Evolutionary conservation across 257 asterid genomes (phyloP).

Genomic region (Solanum etuberosum): DNA sequence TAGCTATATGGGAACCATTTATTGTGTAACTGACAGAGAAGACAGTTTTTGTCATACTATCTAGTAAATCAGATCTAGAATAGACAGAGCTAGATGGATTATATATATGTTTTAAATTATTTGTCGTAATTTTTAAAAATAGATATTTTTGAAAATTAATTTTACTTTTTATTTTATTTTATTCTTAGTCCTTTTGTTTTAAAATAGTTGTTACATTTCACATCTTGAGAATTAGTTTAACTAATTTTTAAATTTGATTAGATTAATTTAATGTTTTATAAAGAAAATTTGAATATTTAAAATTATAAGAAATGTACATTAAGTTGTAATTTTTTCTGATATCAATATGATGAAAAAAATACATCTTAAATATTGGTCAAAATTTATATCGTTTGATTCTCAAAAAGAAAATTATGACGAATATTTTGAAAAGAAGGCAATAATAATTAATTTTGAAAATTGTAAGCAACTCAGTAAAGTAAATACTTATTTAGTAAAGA

Average conservation of each 20-base stretch:
- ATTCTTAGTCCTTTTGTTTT: neutral
- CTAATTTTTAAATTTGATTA: neutral
- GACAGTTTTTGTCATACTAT: neutral
- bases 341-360: neutral
- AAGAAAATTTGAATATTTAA: neutral
- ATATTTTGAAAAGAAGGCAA: neutral
- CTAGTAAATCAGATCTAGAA: conserved; percentile 2
- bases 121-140: neutral
- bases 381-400: neutral
- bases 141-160: neutral
- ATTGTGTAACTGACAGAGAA: neutral
- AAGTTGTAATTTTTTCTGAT: neutral
- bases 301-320: neutral
- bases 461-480: neutral
- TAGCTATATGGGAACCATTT: neutral
- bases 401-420: neutral
- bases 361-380: neutral
- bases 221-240: neutral
- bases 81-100: neutral
- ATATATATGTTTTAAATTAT: neutral
- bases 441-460: neutral
- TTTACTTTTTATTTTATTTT: neutral
- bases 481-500: neutral
- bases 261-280: neutral
- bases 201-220: neutral